Evolutionary conservation across 148 eudicot genomes (phyloP), one percentile per base, ranked within the genome.

Genomic region (Vaccinium corymbosum): DNA sequence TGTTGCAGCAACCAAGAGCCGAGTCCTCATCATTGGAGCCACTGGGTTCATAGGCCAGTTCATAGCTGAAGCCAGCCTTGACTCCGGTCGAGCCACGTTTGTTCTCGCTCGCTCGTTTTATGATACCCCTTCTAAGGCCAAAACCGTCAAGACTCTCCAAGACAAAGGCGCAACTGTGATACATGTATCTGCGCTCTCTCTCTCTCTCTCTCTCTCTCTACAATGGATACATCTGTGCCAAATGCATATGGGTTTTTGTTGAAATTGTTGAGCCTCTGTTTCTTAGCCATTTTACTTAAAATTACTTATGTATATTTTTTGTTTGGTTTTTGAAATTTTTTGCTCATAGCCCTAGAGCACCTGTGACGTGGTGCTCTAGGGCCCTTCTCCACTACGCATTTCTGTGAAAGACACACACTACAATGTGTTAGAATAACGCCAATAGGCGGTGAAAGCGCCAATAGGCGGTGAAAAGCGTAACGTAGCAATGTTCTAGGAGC

Each of bases 1-100:
- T 7, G 78, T 75, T 42, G 61, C 82, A 0, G 79, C 72, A 38
- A 79, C 88, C 16, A 87, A 78, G 85, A 80, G 84, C 29, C 88
- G 89, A 51, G 85, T 85, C 82, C 83, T 91, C 4, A 86, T 91
- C 38, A 81, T 85, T 70, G 93, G 93, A 56, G 91, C 93, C n/a
- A 89, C 91, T 10, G 94, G 94, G 12, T 92, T 92, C 85, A 92
- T 92, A 14, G 94, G 94, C 1, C 89, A 88, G 73, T 90, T 89
- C 82, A 27, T 92, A 0, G 88, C 93, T 0, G 91, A 89, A 56
- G 91, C 94, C 9, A 86, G 93, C 83, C 83, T 92, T 27, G 90
- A 89, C 9, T 51, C 88, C 0, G 87, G 89, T 27, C 86, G 86
- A 22, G 20, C 90, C 80, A 92, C 94, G 8, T 92, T 78, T 72